A percentile compares a stretch with the other conserved stretches of the same genome.
Evolutionary conservation across 106 monocot genomes (phyloP).

Genomic region (Posidonia australis): DNA sequence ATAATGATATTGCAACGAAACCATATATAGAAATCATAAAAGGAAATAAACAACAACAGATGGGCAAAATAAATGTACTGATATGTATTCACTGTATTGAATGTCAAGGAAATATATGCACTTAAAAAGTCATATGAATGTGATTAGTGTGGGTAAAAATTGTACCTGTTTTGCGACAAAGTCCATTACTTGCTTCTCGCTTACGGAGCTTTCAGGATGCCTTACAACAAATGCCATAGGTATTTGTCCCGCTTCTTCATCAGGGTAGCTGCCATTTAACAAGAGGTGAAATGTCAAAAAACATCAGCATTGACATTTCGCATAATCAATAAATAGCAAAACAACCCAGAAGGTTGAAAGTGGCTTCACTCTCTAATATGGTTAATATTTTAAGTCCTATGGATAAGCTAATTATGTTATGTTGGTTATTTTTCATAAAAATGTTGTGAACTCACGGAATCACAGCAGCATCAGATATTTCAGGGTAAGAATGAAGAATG

Average conservation of each 20-base stretch:
- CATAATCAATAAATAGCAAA: no score
- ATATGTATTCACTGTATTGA: background rate
- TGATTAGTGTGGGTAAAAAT: no score
- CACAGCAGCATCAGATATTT: slow-evolving; percentile 47
- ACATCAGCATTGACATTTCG: no score
- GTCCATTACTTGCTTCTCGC: slow-evolving; percentile 11
- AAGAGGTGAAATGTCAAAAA: background rate
- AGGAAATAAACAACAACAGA: no score
- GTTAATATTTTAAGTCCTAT: no score
- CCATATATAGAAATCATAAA: no score
- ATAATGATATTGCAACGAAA: no score
- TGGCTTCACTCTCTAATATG: no score
- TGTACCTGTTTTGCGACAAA: slow-evolving; percentile 20
- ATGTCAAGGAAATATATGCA: background rate
- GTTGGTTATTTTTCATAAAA: background rate
- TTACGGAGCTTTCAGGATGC: slow-evolving; percentile 4
- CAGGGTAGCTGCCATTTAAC: slow-evolving; percentile 12
- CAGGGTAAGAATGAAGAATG: slow-evolving; percentile 42
- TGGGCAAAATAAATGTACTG: no score
- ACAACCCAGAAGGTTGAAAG: no score
- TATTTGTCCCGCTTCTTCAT: slow-evolving; percentile 23
- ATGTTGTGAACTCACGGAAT: slow-evolving; percentile 29
- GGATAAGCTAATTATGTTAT: no score
- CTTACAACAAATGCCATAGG: slow-evolving; percentile 24
- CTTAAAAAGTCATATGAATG: background rate